Percentiles rank a stretch among this genome's conserved stretches.
These are phyloP conservation scores for Botryotinia narcissicola DNA, from an alignment of 2,329 filamentous ascomycete species.

Conservation along the genomic window DNA sequence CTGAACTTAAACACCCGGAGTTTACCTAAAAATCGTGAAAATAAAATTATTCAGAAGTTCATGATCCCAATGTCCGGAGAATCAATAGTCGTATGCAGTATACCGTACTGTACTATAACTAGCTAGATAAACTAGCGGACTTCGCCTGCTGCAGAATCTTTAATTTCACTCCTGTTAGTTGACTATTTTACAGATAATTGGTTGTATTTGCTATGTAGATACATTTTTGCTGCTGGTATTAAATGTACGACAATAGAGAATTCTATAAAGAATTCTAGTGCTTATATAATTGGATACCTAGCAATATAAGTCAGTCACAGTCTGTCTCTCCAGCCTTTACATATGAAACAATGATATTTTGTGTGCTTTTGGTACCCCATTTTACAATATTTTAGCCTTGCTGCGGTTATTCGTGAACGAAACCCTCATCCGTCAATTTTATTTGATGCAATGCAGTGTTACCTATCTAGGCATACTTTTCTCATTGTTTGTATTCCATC, in stretches of 20 bases:
- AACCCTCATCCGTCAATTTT: background rate
- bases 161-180: background rate
- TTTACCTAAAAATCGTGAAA: constrained; percentile 1
- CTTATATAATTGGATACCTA: background rate
- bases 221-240: background rate
- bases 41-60: constrained; percentile 5
- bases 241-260: background rate
- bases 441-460: background rate
- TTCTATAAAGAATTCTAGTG: background rate
- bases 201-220: too few species aligned
- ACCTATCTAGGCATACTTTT: background rate
- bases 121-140: background rate
- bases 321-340: background rate
- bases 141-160: background rate
- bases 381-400: background rate
- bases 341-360: background rate
- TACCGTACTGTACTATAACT: background rate
- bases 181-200: background rate
- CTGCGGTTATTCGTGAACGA: background rate
- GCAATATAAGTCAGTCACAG: background rate
- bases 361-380: background rate
- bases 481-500: background rate
- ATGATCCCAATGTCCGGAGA: constrained; percentile 2
- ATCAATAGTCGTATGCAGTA: background rate
- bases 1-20: background rate